Evolutionary conservation across 352 stramenopile species (phyloP).

Genomic region (Phytophthora melonis): DNA sequence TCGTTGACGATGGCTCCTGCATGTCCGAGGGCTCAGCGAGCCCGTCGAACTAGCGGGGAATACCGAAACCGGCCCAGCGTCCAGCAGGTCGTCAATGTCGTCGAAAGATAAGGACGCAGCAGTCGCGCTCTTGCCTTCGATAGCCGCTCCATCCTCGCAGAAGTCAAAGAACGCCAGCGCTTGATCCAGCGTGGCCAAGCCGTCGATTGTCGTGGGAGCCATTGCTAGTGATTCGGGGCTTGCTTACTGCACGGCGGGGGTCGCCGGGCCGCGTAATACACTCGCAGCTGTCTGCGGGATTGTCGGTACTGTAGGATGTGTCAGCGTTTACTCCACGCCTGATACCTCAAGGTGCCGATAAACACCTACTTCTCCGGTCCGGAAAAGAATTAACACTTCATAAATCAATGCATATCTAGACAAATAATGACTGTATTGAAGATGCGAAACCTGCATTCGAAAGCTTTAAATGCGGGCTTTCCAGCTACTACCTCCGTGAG

Average conservation of each 20-base stretch:
- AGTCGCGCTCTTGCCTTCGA: neutral
- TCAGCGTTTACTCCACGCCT: neutral
- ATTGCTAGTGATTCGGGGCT: neutral
- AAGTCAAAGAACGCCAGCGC: constrained; percentile 26
- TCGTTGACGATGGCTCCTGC: neutral
- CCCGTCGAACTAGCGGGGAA: neutral
- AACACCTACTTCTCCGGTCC: too few species aligned
- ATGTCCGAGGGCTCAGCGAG: neutral
- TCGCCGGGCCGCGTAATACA: neutral
- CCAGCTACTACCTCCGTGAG: too few species aligned
- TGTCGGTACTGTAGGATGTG: too few species aligned
- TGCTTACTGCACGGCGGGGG: neutral
- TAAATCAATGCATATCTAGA: too few species aligned
- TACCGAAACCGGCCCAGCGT: neutral
- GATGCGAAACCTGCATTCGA: too few species aligned
- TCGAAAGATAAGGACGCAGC: neutral
- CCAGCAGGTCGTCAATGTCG: constrained; percentile 12
- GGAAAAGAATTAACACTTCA: too few species aligned
- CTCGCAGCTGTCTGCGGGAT: neutral
- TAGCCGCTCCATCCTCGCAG: neutral
- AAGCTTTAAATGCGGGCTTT: too few species aligned
- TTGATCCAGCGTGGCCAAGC: constrained; percentile 23
- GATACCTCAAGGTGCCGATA: constrained; percentile 2
- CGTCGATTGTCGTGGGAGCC: neutral
- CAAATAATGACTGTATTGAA: too few species aligned